These are phyloP conservation scores for Cryphonectria naterciae DNA, from an alignment of 2,329 filamentous ascomycete genomes.

Conservation along the genomic window DNA sequence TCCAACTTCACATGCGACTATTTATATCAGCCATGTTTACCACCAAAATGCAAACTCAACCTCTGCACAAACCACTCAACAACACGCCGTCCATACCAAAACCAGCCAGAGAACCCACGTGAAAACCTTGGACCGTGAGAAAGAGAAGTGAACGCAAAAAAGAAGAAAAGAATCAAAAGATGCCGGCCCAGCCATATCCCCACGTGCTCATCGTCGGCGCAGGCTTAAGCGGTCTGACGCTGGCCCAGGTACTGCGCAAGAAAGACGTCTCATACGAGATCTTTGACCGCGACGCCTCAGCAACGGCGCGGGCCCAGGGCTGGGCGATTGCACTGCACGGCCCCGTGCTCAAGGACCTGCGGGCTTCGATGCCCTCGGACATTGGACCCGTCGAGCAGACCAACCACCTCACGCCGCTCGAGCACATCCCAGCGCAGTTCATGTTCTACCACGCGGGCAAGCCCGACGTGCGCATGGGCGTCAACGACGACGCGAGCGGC, in stretches of 20 bases:
- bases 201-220: slow-evolving; percentile 47
- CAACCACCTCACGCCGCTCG: slow-evolving; percentile 35
- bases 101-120: not conserved
- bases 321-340: slow-evolving; percentile 40
- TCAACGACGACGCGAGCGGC: slow-evolving; percentile 35
- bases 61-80: not conserved
- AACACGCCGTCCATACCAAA: not conserved
- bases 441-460: slow-evolving; percentile 26
- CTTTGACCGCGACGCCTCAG: slow-evolving; percentile 43
- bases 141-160: not conserved
- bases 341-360: slow-evolving; percentile 32
- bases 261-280: slow-evolving; percentile 40
- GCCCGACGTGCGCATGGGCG: slow-evolving; percentile 28
- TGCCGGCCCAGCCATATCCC: slow-evolving; percentile 16
- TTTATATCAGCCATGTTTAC: not conserved
- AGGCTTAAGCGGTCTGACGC: slow-evolving; percentile 46
- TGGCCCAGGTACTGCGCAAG: slow-evolving; percentile 45
- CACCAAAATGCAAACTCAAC: not conserved
- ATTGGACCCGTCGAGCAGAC: slow-evolving; percentile 31
- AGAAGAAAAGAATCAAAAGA: not conserved
- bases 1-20: not conserved
- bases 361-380: slow-evolving; percentile 32
- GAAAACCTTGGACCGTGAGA: not conserved
- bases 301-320: slow-evolving; percentile 34
- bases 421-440: slow-evolving; percentile 33